These are phyloP conservation scores for Cinnamomum micranthum DNA, from an alignment of 164 flowering plant genomes.

Conservation along the genomic window DNA sequence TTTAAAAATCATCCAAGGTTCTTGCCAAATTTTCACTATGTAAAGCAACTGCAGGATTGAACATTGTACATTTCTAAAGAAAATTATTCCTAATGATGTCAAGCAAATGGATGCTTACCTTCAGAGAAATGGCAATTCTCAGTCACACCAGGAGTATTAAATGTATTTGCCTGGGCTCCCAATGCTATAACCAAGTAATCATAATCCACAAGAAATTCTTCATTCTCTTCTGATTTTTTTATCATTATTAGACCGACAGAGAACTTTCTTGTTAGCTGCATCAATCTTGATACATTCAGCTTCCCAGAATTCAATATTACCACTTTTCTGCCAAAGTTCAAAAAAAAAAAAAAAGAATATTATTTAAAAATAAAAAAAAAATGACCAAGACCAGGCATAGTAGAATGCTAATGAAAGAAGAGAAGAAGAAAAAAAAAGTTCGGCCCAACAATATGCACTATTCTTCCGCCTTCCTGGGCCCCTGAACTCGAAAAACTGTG, in stretches of 20 bases:
- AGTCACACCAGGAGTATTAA: slow-evolving; percentile 83
- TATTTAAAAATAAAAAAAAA: too few relatives aligned
- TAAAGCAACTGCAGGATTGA: not conserved
- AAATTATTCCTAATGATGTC: not conserved
- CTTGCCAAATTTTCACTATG: not conserved
- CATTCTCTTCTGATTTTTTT: slow-evolving; percentile 31
- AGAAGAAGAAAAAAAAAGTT: not conserved
- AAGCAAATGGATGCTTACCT: slow-evolving; percentile 37
- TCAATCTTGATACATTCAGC: slow-evolving; percentile 78
- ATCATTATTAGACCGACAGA: slow-evolving; percentile 38
- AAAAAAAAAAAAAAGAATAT: not conserved
- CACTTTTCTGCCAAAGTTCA: slow-evolving; percentile 40
- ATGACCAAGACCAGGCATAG: too few relatives aligned
- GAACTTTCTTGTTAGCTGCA: slow-evolving; percentile 44
- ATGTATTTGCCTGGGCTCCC: slow-evolving; percentile 75
- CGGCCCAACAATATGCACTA: not conserved
- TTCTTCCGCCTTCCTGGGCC: not conserved
- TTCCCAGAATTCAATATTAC: slow-evolving; percentile 45
- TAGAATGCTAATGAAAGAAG: not conserved
- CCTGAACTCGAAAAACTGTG: not conserved
- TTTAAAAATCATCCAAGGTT: too few relatives aligned
- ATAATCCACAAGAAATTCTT: slow-evolving; percentile 63
- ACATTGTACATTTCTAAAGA: not conserved
- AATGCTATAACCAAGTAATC: slow-evolving; percentile 69
- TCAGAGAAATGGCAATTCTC: slow-evolving; percentile 76